Conservation (phyloP, 192 early-diverging fungal species). For the Martensiomyces pterosporus region DNA sequence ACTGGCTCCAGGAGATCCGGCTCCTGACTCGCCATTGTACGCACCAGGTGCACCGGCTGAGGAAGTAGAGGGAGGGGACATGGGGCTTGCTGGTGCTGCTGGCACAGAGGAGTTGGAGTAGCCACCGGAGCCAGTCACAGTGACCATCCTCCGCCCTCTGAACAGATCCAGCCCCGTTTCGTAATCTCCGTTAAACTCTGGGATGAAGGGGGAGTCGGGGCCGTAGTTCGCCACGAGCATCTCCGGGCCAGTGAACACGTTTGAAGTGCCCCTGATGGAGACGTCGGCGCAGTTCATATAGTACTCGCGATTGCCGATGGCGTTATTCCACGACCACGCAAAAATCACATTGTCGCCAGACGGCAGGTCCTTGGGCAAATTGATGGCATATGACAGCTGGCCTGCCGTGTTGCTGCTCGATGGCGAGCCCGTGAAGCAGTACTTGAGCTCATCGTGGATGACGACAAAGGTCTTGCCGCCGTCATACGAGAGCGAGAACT, state of each 20-base stretch:
- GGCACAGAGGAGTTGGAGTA: conserved; percentile 1
- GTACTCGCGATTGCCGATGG: conserved; percentile 63
- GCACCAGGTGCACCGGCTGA: too few species aligned
- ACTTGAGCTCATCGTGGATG: conserved; percentile 54
- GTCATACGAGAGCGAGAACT: conserved; percentile 65
- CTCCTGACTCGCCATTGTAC: too few species aligned
- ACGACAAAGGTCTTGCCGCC: conserved; percentile 61
- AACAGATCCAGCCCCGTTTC: conserved; percentile 51
- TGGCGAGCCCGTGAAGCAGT: conserved; percentile 51
- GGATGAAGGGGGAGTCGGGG: conserved; percentile 47
- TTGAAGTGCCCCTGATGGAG: conserved; percentile 29
- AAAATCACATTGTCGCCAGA: conserved; percentile 49
- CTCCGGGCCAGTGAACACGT: conserved; percentile 35
- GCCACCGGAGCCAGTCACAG: conserved; percentile 41
- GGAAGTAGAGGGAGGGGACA: too few species aligned
- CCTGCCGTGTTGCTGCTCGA: conserved; percentile 34
- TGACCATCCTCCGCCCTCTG: conserved; percentile 38
- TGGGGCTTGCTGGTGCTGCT: too few species aligned
- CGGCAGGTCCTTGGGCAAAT: conserved; percentile 54
- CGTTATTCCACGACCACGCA: conserved; percentile 67
- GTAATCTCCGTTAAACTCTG: conserved; percentile 47
- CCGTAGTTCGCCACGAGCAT: conserved; percentile 57
- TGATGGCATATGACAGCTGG: conserved; percentile 32
- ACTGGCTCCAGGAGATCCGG: too few species aligned
- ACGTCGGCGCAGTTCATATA: conserved; percentile 66